phyloP scores from a whole-genome alignment of 1,284 basidiomycete genomes.

The Naganishia liquefaciens region DNA sequence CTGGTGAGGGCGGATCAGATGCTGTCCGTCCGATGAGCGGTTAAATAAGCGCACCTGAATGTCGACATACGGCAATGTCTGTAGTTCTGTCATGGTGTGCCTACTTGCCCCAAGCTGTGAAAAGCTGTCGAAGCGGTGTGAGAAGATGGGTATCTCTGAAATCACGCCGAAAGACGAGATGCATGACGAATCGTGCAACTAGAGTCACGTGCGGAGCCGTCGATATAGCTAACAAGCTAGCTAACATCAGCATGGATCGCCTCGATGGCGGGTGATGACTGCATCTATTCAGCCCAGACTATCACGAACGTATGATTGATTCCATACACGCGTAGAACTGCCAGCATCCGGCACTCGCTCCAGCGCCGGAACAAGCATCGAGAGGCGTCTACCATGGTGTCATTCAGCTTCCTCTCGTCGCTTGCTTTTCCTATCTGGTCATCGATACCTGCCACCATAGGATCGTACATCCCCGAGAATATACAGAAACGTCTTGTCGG shows the following conservation, averaged over 20 bases:
- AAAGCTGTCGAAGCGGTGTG: too few species aligned
- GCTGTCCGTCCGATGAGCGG: background rate
- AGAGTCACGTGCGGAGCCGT: background rate
- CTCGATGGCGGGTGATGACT: too few species aligned
- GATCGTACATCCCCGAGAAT: constrained; percentile 67
- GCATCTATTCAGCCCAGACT: background rate
- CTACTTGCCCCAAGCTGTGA: background rate
- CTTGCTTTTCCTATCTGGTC: constrained; percentile 29
- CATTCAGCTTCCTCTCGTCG: constrained; percentile 24
- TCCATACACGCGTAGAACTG: background rate
- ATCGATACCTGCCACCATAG: constrained; percentile 37
- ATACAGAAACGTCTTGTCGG: constrained; percentile 88
- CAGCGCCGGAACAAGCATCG: background rate
- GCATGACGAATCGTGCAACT: constrained; percentile 9
- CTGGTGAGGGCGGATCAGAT: constrained; percentile 35
- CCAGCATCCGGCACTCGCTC: background rate
- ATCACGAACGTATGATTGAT: background rate
- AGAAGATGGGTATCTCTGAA: too few species aligned
- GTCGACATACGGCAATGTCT: constrained; percentile 47
- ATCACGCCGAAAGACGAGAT: too few species aligned
- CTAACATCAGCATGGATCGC: background rate
- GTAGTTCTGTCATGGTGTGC: constrained; percentile 29
- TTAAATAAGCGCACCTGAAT: constrained; percentile 45
- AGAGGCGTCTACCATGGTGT: constrained; percentile 12
- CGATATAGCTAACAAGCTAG: background rate